phyloP scores from a whole-genome alignment of 495 filamentous ascomycete genomes.

The Aspergillus haitiensis region DNA sequence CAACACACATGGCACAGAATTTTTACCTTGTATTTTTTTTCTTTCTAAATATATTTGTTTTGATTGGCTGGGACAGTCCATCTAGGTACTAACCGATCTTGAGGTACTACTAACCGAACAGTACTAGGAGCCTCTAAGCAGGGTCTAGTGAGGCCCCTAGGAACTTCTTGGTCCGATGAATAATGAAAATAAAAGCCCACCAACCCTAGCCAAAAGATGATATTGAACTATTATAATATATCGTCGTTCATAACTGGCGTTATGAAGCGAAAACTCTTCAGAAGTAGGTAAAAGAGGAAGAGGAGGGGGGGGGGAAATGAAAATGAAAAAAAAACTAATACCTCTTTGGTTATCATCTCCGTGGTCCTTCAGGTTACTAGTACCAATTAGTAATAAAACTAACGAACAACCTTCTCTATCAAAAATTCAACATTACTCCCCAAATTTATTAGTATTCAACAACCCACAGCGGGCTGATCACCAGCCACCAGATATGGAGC shows the following conservation, averaged over 20 bases:
- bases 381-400: constrained; percentile 4
- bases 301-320: constrained; percentile 1
- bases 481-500: background rate
- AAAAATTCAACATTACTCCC: background rate
- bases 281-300: background rate
- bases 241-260: background rate
- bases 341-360: constrained; percentile 25
- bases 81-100: too few species aligned
- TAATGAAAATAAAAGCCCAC: too few species aligned
- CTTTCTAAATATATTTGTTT: too few species aligned
- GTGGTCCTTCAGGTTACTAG: constrained; percentile 18
- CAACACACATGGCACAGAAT: too few species aligned
- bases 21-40: too few species aligned
- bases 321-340: background rate
- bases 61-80: too few species aligned
- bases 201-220: too few species aligned
- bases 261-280: constrained; percentile 11
- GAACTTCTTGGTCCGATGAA: too few species aligned
- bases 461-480: constrained; percentile 15
- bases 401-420: background rate
- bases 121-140: too few species aligned
- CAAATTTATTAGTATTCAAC: background rate
- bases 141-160: too few species aligned
- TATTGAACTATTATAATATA: too few species aligned
- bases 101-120: too few species aligned